Percentiles rank a stretch among this genome's conserved stretches.
Evolutionary conservation across 805 yeast genomes (phyloP).

Genomic region (Teunomyces stri): DNA sequence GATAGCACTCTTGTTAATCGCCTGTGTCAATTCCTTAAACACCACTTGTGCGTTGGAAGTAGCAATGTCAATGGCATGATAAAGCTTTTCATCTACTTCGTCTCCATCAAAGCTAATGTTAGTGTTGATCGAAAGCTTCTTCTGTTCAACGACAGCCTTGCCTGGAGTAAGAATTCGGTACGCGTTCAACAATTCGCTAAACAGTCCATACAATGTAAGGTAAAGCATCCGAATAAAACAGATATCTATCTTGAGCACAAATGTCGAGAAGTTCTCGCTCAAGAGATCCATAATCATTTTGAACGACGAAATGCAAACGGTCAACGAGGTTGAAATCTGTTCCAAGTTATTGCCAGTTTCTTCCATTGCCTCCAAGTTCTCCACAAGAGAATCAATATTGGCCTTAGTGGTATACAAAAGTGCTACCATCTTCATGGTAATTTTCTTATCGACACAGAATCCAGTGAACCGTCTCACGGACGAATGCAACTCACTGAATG

Average conservation of each 20-base stretch:
- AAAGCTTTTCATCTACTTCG: slow-evolving; percentile 65
- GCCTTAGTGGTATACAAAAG: slow-evolving; percentile 51
- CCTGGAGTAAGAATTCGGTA: slow-evolving; percentile 43
- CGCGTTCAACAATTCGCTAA: slow-evolving; percentile 67
- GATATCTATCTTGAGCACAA: slow-evolving; percentile 58
- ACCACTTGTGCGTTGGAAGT: slow-evolving; percentile 73
- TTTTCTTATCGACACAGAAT: slow-evolving; percentile 54
- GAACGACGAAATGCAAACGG: slow-evolving; percentile 44
- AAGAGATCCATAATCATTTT: slow-evolving; percentile 49
- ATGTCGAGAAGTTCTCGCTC: slow-evolving; percentile 45
- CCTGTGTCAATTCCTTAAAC: slow-evolving; percentile 67
- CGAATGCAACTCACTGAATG: slow-evolving; percentile 64
- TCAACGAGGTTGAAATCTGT: slow-evolving; percentile 28
- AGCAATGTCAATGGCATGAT: slow-evolving; percentile 61
- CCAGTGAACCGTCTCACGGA: slow-evolving; percentile 56
- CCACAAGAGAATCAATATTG: slow-evolving; percentile 56
- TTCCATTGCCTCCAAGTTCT: slow-evolving; percentile 51
- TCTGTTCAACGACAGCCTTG: slow-evolving; percentile 1
- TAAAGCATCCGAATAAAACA: slow-evolving; percentile 64
- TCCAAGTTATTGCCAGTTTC: slow-evolving; percentile 32
- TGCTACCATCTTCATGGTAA: slow-evolving; percentile 53
- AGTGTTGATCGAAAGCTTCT: slow-evolving; percentile 22
- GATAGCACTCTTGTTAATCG: slow-evolving; percentile 62
- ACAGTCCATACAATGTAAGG: slow-evolving; percentile 58
- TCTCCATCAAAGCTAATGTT: slow-evolving; percentile 28